Percentiles rank a stretch among this genome's conserved stretches.
Evolutionary conservation across 2,329 filamentous ascomycete genomes (phyloP).

Genomic region (Ophiocordyceps sinensis): DNA sequence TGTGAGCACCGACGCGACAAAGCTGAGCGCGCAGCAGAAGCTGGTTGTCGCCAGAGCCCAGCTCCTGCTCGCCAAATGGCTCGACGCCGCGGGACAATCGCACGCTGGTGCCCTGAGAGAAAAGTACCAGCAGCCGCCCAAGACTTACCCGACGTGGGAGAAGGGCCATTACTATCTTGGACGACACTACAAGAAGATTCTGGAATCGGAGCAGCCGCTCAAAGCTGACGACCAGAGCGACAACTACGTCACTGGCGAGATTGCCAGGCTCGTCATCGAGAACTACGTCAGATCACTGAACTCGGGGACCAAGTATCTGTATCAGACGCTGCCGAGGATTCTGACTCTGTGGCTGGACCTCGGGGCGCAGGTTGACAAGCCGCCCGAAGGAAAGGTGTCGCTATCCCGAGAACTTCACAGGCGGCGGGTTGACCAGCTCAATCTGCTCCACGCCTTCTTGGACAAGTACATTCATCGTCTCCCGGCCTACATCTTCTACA

Average conservation of each 20-base stretch:
- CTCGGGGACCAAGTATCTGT: slow-evolving; percentile 88
- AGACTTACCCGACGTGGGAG: slow-evolving; percentile 63
- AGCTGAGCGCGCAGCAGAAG: slow-evolving; percentile 34
- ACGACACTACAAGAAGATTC: slow-evolving; percentile 90
- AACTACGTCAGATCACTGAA: slow-evolving; percentile 81
- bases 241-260: slow-evolving; percentile 64
- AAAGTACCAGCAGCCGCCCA: slow-evolving; percentile 74
- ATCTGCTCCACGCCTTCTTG: slow-evolving; percentile 57
- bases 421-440: slow-evolving; percentile 50
- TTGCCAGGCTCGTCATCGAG: slow-evolving; percentile 78
- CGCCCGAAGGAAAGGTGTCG: slow-evolving; percentile 38
- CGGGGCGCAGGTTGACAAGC: slow-evolving; percentile 57
- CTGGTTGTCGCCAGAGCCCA: slow-evolving; percentile 64
- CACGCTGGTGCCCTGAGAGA: slow-evolving; percentile 65
- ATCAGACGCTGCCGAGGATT: slow-evolving; percentile 83
- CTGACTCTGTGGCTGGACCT: slow-evolving; percentile 92
- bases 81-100: slow-evolving; percentile 87
- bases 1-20: slow-evolving; percentile 16
- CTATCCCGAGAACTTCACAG: slow-evolving; percentile 36
- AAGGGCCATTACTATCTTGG: slow-evolving; percentile 96
- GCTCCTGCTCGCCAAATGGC: slow-evolving; percentile 88
- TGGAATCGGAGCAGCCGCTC: slow-evolving; percentile 75
- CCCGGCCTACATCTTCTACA: slow-evolving; percentile 67
- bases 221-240: slow-evolving; percentile 65
- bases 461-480: slow-evolving; percentile 63